phyloP scores from a whole-genome alignment of 352 stramenopile genomes.

The Phytophthora capsici region DNA sequence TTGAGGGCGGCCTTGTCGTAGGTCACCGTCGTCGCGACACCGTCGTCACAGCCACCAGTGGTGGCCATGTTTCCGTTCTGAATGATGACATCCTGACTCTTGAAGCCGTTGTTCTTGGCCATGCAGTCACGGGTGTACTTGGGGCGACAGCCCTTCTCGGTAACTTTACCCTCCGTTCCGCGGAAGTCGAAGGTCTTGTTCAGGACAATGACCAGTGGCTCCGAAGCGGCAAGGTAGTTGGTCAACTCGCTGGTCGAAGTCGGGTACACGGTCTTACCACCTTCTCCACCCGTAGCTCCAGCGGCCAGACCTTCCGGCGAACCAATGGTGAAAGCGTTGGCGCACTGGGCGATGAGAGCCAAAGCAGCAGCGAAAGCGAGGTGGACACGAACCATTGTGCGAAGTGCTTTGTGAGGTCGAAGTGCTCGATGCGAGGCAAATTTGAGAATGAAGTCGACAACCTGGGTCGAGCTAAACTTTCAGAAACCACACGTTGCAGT shows the following conservation, averaged over 20 bases:
- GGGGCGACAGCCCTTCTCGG: slow-evolving; percentile 37
- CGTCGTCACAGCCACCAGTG: slow-evolving; percentile 49
- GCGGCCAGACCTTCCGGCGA: slow-evolving; percentile 31
- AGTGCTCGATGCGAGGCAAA: slow-evolving; percentile 22
- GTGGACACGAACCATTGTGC: slow-evolving; percentile 17
- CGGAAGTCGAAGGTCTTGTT: slow-evolving; percentile 50
- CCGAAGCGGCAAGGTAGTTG: slow-evolving; percentile 25
- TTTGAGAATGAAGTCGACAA: slow-evolving; percentile 19
- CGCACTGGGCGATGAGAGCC: slow-evolving; percentile 12
- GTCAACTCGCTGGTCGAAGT: slow-evolving; percentile 38
- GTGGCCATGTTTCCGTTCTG: slow-evolving; percentile 45
- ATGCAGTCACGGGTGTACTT: slow-evolving; percentile 46
- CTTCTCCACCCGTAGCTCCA: slow-evolving; percentile 38
- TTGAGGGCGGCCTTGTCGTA: slow-evolving; percentile 35
- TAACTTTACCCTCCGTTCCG: slow-evolving; percentile 42
- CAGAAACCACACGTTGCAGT: neutral
- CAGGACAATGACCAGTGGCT: slow-evolving; percentile 37
- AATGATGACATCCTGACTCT: slow-evolving; percentile 54
- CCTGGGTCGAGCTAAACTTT: neutral
- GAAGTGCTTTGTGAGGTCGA: neutral
- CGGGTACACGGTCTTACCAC: slow-evolving; percentile 32
- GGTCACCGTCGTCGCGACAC: slow-evolving; percentile 24
- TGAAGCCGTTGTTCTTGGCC: slow-evolving; percentile 47
- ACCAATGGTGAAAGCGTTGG: slow-evolving; percentile 20
- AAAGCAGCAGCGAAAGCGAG: slow-evolving; percentile 8